Evolutionary conservation across 2,329 filamentous ascomycete species (phyloP), one percentile per base, ranked within the genome.

Genomic region (Aspergillus spinulosporus): DNA sequence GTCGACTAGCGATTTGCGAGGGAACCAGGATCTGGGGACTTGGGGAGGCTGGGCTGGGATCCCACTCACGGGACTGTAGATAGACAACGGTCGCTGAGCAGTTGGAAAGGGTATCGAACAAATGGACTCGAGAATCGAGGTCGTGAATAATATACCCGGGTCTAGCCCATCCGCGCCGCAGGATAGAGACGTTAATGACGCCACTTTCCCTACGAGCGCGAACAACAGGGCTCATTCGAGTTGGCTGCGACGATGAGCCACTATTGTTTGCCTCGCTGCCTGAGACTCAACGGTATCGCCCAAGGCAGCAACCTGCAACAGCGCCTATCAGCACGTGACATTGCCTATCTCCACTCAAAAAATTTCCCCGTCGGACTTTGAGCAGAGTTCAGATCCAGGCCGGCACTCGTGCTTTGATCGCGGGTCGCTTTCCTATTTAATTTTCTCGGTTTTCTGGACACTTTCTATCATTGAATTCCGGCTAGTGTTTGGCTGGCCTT

Each of bases 251-350:
- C 34, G 29, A 31, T 40, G 36, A 44, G 49, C 39, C 49, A 51
- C 29, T 11, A 15, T 6, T 4, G 12, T 8, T 54, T 21, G 52
- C 54, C 54, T 56, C 56, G 40, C 47, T 53, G 57, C 60, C 56
- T 61, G 31, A 61, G 15, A 9, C 21, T 4, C 8, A 8, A n/a
- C 12, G n/a, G 7, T 11, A 9, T 0, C 34, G 56, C 65, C 67
- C 67, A 39, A 68, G 67, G 66, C 62, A 49, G 0, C 1, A 12
- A 28, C 1, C 21, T 21, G 21, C 21, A 21, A 21, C 21, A 21
- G 21, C 21, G n/a, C 2, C 55, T 73, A 74, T 74, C 72, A 65
- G 52, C 73, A 75, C 73, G 73, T 75, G 73, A 70, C 54, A 72
- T 74, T 75, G 75, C 59, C 59, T 62, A 59, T 60, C 63, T 72